Evolutionary conservation across 257 asterid genomes (phyloP).

Genomic region (Capsicum baccatum): DNA sequence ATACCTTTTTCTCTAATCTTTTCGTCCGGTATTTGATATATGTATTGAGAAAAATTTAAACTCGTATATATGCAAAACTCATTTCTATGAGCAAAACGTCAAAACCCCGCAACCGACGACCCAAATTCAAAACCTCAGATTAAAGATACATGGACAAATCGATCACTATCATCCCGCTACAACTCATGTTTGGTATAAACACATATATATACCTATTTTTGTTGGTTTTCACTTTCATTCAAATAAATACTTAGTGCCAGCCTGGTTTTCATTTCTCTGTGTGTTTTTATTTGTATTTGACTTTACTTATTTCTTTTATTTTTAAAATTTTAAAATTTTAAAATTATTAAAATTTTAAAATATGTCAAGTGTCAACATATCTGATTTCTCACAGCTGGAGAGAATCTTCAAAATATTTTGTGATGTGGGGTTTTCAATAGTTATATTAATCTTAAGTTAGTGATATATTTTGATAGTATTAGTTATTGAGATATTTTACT

Average conservation of each 20-base stretch:
- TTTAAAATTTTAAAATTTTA: not conserved
- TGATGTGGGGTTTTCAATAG: not conserved
- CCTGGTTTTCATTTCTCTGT: slow-evolving; percentile 22
- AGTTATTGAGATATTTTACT: not conserved
- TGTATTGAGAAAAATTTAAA: fast-evolving
- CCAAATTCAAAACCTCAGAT: not conserved
- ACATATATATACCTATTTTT: not conserved
- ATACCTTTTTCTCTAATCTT: not conserved
- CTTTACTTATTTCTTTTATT: slow-evolving; percentile 7
- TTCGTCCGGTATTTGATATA: fast-evolving
- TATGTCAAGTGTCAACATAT: slow-evolving; percentile 12
- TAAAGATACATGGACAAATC: fast-evolving
- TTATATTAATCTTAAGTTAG: not conserved
- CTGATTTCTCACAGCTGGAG: slow-evolving; percentile 24
- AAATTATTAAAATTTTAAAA: not conserved
- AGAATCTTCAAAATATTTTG: not conserved
- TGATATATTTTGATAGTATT: not conserved
- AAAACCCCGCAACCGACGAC: too few species aligned
- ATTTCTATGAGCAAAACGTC: fast-evolving
- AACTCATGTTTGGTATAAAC: too few species aligned
- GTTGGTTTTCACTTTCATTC: not conserved
- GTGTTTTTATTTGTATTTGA: slow-evolving; percentile 25
- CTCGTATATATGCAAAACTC: fast-evolving
- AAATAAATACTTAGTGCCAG: not conserved
- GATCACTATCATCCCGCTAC: not conserved